A percentile compares a stretch with the other conserved stretches of the same genome.
These are phyloP conservation scores for Phellinidium pouzarii DNA, from an alignment of 1,284 basidiomycete species.

Conservation along the genomic window DNA sequence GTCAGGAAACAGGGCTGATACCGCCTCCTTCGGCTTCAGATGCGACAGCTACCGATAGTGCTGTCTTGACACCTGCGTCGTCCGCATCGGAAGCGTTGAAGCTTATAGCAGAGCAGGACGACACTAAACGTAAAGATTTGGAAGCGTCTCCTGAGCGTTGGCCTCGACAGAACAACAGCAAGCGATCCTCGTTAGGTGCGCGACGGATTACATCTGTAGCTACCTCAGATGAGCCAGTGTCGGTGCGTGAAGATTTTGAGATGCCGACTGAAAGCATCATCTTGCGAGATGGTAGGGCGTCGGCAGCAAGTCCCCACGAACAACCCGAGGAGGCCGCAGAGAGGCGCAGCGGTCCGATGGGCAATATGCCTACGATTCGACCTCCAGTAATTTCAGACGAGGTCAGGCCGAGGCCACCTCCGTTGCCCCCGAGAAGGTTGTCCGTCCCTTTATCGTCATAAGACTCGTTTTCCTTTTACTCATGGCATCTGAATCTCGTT, in stretches of 20 bases:
- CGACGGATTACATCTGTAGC: constrained; percentile 5
- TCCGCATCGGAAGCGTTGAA: constrained; percentile 48
- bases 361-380: neutral
- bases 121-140: constrained; percentile 26
- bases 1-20: neutral
- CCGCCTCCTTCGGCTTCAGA: neutral
- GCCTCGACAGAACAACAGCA: constrained; percentile 2
- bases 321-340: no score
- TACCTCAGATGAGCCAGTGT: constrained; percentile 8
- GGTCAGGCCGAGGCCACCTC: constrained; percentile 13
- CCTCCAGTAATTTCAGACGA: neutral
- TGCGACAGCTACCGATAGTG: neutral
- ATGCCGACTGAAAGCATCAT: no score
- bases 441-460: neutral
- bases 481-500: neutral
- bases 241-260: neutral
- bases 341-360: no score
- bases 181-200: constrained; percentile 16
- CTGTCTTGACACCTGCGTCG: constrained; percentile 22
- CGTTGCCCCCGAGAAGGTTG: constrained; percentile 12
- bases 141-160: constrained; percentile 19
- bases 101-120: constrained; percentile 46
- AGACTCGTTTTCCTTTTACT: neutral
- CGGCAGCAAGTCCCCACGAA: neutral
- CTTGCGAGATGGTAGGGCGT: neutral